Evolutionary conservation across 1,139 yeast species (phyloP).

Genomic region (Geotrichum klebahnii): DNA sequence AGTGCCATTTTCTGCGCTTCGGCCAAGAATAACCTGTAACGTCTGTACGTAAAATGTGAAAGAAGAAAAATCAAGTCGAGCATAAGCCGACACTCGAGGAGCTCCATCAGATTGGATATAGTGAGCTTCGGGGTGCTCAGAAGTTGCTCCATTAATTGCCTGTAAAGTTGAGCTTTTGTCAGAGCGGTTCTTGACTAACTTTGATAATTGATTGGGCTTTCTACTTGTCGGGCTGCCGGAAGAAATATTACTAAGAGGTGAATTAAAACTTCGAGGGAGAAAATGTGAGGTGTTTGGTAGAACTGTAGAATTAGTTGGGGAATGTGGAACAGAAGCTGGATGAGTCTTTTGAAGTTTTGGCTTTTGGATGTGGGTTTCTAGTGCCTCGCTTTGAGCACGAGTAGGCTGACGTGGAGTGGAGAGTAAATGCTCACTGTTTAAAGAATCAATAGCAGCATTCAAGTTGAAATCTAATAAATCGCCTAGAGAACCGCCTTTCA

Average conservation of each 20-base stretch:
- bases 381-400: slow-evolving; percentile 19
- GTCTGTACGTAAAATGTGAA: slow-evolving; percentile 95
- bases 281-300: slow-evolving; percentile 1
- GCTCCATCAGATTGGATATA: slow-evolving; percentile 6
- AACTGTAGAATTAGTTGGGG: slow-evolving; percentile 8
- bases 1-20: slow-evolving; percentile 65
- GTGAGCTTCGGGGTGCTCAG: slow-evolving; percentile 1
- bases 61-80: slow-evolving; percentile 85
- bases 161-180: slow-evolving; percentile 21
- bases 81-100: slow-evolving; percentile 69
- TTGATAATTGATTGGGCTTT: not conserved
- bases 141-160: slow-evolving; percentile 17
- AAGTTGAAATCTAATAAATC: not conserved
- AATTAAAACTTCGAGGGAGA: slow-evolving; percentile 5
- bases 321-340: slow-evolving; percentile 21
- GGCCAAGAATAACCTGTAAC: slow-evolving; percentile 83
- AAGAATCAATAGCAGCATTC: not conserved
- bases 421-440: not conserved
- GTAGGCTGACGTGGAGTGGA: slow-evolving; percentile 5
- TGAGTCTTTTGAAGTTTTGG: slow-evolving; percentile 10
- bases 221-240: slow-evolving; percentile 10
- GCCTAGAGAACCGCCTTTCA: no score
- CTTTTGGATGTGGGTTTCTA: slow-evolving; percentile 11
- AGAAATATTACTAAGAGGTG: not conserved
- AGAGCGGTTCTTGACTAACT: not conserved